Percentiles rank a stretch among this genome's conserved stretches.
These are phyloP conservation scores for Gymnopus androsaceus DNA, from an alignment of 1,284 basidiomycete genomes.

Conservation along the genomic window DNA sequence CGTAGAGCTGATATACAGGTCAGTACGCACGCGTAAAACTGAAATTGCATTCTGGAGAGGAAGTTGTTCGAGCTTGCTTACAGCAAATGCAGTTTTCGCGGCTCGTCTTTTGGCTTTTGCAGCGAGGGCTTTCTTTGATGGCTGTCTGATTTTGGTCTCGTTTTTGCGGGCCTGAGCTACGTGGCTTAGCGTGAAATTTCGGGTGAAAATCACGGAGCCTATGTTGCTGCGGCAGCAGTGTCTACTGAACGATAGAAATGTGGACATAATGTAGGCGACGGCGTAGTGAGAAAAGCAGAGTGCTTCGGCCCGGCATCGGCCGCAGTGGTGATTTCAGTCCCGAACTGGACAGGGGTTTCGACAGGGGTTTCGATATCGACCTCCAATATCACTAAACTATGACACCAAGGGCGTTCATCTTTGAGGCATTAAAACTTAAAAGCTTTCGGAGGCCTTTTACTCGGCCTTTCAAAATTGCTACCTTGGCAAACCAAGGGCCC, in stretches of 20 bases:
- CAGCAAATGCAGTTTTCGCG: slow-evolving; percentile 43
- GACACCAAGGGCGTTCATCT: too few relatives aligned
- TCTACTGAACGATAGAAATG: slow-evolving; percentile 22
- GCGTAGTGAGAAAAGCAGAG: too few relatives aligned
- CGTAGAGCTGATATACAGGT: background rate
- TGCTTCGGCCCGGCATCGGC: too few relatives aligned
- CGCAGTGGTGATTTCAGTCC: too few relatives aligned
- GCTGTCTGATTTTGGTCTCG: slow-evolving; percentile 49
- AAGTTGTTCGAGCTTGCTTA: slow-evolving; percentile 58
- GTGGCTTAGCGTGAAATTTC: slow-evolving; percentile 54
- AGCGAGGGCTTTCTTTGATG: slow-evolving; percentile 66
- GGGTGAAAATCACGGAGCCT: slow-evolving; percentile 19
- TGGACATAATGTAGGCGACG: slow-evolving; percentile 1
- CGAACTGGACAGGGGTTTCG: too few relatives aligned
- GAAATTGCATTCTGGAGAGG: slow-evolving; percentile 62
- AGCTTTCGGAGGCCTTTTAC: too few relatives aligned
- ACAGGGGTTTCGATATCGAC: too few relatives aligned
- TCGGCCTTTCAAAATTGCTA: too few relatives aligned
- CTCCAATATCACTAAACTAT: too few relatives aligned
- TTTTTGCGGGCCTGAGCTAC: slow-evolving; percentile 48
- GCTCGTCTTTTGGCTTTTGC: slow-evolving; percentile 53
- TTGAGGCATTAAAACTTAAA: too few relatives aligned
- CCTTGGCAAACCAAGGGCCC: too few relatives aligned
- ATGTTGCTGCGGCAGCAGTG: slow-evolving; percentile 28
- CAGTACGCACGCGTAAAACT: slow-evolving; percentile 64